These are phyloP conservation scores for Fusarium musae DNA, from an alignment of 2,329 filamentous ascomycete genomes.

Conservation along the genomic window DNA sequence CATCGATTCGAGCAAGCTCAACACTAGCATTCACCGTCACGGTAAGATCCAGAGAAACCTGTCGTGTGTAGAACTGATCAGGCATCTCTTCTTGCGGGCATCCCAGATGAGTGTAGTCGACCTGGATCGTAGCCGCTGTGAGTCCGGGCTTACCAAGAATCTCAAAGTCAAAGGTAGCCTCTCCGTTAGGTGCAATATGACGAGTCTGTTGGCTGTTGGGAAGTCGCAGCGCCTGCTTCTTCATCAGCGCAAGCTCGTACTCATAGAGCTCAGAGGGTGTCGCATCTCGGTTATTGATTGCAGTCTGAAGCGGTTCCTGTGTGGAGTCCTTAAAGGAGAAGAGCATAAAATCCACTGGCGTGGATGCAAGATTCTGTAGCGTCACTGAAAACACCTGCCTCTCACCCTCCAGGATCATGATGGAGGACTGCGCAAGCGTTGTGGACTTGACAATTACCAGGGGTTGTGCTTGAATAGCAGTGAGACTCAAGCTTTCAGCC, in stretches of 20 bases:
- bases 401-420: conserved; percentile 96
- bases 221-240: conserved; percentile 74
- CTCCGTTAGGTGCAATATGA: conserved; percentile 74
- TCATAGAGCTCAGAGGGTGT: conserved; percentile 85
- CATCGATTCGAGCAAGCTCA: conserved; percentile 82
- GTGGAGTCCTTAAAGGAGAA: conserved; percentile 93
- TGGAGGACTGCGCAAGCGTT: conserved; percentile 81
- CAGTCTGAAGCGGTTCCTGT: conserved; percentile 78
- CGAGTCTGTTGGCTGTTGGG: conserved; percentile 63
- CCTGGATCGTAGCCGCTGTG: conserved; percentile 80
- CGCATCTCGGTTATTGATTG: conserved; percentile 80
- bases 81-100: conserved; percentile 73
- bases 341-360: conserved; percentile 82
- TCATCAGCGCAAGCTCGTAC: conserved; percentile 81
- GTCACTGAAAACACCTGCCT: conserved; percentile 80
- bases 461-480: conserved; percentile 83
- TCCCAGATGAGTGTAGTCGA: conserved; percentile 88
- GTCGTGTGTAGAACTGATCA: conserved; percentile 84
- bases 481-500: conserved; percentile 68
- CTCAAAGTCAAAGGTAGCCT: conserved; percentile 81
- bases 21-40: conserved; percentile 94
- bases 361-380: conserved; percentile 80
- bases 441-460: conserved; percentile 79
- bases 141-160: conserved; percentile 88
- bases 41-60: conserved; percentile 81